Conservation (phyloP, 2,329 filamentous ascomycete genomes). For the Xylaria sp. region DNA sequence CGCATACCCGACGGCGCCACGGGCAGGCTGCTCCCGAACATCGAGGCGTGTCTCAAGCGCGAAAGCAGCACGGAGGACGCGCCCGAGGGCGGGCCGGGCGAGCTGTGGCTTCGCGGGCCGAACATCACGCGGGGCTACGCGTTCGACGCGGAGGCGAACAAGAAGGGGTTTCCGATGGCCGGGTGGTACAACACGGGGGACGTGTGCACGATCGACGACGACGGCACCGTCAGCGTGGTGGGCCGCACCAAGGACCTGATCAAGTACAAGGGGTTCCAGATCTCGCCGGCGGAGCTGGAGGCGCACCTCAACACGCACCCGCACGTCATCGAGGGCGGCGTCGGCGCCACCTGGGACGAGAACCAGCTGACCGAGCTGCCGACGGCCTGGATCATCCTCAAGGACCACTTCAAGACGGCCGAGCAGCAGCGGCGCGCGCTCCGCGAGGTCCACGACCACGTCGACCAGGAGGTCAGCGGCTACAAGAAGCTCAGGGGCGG, state of each 20-base stretch:
- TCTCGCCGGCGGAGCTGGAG: slow-evolving; percentile 47
- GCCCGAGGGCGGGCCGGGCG: slow-evolving; percentile 45
- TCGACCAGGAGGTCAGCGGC: slow-evolving; percentile 47
- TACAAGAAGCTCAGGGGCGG: slow-evolving; percentile 50
- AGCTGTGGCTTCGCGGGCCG: slow-evolving; percentile 51
- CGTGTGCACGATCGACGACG: slow-evolving; percentile 45
- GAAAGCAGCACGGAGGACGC: slow-evolving; percentile 46
- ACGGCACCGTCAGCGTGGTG: slow-evolving; percentile 44
- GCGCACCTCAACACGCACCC: slow-evolving; percentile 45
- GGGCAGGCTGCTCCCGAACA: slow-evolving; percentile 46
- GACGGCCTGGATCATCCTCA: slow-evolving; percentile 46
- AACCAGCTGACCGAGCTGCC: slow-evolving; percentile 47
- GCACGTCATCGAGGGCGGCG: slow-evolving; percentile 44
- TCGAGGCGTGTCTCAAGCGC: slow-evolving; percentile 48
- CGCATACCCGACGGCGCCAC: slow-evolving; percentile 42
- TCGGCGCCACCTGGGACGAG: slow-evolving; percentile 46
- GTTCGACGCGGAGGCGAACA: slow-evolving; percentile 47
- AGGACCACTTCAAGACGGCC: slow-evolving; percentile 29
- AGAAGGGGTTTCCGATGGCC: slow-evolving; percentile 44
- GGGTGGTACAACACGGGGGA: slow-evolving; percentile 55
- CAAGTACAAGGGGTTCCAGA: slow-evolving; percentile 51
- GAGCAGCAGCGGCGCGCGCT: slow-evolving; percentile 34
- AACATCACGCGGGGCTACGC: slow-evolving; percentile 51
- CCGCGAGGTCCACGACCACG: slow-evolving; percentile 39
- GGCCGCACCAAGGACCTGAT: slow-evolving; percentile 49